Base-by-base conservation (phyloP, 768 basidiomycete species). In the Pleurotus citrinopileatus region DNA sequence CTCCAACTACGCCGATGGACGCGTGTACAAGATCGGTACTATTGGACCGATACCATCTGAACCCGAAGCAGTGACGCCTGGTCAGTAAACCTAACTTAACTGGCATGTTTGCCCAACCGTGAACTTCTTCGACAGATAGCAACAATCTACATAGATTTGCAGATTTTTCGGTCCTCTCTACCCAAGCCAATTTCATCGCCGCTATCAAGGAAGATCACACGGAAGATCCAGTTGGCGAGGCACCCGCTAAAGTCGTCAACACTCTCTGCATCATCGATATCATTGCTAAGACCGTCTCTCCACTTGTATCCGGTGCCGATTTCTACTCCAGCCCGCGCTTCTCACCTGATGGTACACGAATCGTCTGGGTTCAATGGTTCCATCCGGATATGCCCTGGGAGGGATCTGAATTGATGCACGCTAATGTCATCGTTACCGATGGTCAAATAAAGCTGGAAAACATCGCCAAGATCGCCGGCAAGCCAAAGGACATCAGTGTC, bases 351-450 rank as follows among this genome's bases (percentile, higher is more conserved):
- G 88, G 86, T 0, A 70, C 65, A 29, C 73, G 70, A 50, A 59
- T 90, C 15, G 77, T 75, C 1, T 91, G 83, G 83, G 70, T 81
- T 37, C 75, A 84, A 56, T 89, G 87, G 89, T 75, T 66, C 57
- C 86, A 86, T 42, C 73, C 74, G 6, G 71, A 73, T 54, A 73
- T 75, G 72, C 73, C 88, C 12, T 91, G 87, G 86, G 81, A 87
- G 60, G 84, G 83, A 2, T 71, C 77, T 1, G 68, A 79, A 59
- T 71, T 89, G 55, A 71, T 76, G 62, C 60, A 84, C 28, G 86
- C 79, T 0, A 69, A 79, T n/a, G 70, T 85, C 28, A 37, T 53
- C 3, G 45, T 71, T 15, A 53, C 62, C 22, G 59, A 57, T 4
- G 58, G 66, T 29, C 56, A 40, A 3, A 25, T 80, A 42, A 54